A percentile compares a stretch with the other conserved stretches of the same genome.
Evolutionary conservation across 108 stramenopile species (phyloP).

Genomic region (Epipyxis sp.): DNA sequence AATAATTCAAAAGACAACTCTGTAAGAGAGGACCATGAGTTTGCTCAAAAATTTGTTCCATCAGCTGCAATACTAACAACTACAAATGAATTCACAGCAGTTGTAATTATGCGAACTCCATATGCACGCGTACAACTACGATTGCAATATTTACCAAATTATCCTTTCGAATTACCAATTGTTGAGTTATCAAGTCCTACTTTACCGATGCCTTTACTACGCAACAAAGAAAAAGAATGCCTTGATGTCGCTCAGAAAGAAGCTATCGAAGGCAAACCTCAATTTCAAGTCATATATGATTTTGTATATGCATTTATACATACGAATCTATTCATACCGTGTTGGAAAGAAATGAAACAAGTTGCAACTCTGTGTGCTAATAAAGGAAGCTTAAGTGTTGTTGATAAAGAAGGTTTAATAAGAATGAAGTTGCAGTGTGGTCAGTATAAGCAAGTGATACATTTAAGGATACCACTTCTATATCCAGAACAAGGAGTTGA

Average conservation of each 20-base stretch:
- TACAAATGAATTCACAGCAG: constrained; percentile 6
- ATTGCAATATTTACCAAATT: constrained; percentile 40
- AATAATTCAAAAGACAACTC: too few species aligned
- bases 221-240: constrained; percentile 47
- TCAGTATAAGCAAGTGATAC: constrained; percentile 31
- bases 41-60: background rate
- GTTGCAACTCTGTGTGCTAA: constrained; percentile 37
- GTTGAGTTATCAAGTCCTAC: constrained; percentile 49
- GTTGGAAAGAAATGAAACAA: constrained; percentile 52
- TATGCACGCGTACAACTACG: constrained; percentile 45
- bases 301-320: constrained; percentile 18
- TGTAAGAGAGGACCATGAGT: constrained; percentile 5
- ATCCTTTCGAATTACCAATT: constrained; percentile 40
- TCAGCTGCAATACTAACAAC: constrained; percentile 11
- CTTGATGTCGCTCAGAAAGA: constrained; percentile 35
- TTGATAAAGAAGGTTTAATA: constrained; percentile 41
- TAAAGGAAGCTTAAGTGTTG: constrained; percentile 42
- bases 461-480: constrained; percentile 41
- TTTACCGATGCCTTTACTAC: constrained; percentile 45
- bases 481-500: constrained; percentile 48
- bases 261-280: constrained; percentile 22
- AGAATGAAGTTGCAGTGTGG: constrained; percentile 39
- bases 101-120: constrained; percentile 40
- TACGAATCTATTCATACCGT: constrained; percentile 47
- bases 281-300: background rate